These are phyloP conservation scores for Herpetomonas samuelpessoai DNA, from an alignment of 208 protist genomes.

Conservation along the genomic window DNA sequence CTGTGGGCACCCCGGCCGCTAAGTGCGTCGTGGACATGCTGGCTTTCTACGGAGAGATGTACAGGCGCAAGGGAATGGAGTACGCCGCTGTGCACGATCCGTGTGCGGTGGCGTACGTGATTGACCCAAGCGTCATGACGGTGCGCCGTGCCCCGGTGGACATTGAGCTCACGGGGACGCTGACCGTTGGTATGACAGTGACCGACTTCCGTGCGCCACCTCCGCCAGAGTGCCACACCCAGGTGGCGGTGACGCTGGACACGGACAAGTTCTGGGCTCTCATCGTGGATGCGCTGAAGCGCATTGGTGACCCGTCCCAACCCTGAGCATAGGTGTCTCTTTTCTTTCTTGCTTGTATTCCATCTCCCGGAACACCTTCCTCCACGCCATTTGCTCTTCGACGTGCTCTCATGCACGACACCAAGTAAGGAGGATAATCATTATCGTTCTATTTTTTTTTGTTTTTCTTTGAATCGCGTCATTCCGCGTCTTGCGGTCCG, in stretches of 20 bases:
- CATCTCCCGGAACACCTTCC: conserved; percentile 2
- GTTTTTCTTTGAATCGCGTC: too few relatives aligned
- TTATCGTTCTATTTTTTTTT: too few relatives aligned
- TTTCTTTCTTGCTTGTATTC: neutral
- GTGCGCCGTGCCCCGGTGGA: conserved; percentile 46
- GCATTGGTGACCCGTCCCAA: conserved; percentile 41
- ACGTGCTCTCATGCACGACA: too few relatives aligned
- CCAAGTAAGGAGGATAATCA: too few relatives aligned
- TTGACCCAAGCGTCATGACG: conserved; percentile 58
- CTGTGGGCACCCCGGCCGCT: conserved; percentile 31
- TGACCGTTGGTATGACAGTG: conserved; percentile 63
- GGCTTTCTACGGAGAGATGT: conserved; percentile 52
- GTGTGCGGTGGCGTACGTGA: conserved; percentile 74
- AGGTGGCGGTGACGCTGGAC: conserved; percentile 63
- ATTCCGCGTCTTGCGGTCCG: too few relatives aligned
- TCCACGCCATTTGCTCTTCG: too few relatives aligned
- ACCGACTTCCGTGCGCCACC: conserved; percentile 35
- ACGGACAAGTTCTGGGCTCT: conserved; percentile 67
- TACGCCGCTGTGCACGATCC: conserved; percentile 65
- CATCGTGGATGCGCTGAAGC: conserved; percentile 53
- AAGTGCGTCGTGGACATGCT: conserved; percentile 43
- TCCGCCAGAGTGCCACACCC: conserved; percentile 45
- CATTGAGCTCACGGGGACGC: conserved; percentile 44
- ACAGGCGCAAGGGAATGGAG: conserved; percentile 24
- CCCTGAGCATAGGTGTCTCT: neutral